Base-by-base conservation (phyloP, 257 asterid species). In the Penstemon barbatus region DNA sequence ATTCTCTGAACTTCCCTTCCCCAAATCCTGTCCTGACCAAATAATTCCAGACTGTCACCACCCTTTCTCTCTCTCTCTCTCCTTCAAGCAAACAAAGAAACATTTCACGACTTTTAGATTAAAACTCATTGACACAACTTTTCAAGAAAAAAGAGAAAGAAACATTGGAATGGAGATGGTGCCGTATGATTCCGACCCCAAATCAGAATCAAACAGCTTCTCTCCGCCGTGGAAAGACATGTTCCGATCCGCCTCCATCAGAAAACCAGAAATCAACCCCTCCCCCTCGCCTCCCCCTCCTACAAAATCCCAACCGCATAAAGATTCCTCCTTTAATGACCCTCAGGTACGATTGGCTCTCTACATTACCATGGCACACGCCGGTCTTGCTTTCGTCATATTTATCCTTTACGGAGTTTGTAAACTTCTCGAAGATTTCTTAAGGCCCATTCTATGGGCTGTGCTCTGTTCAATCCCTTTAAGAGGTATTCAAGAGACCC, bases 281-380 rank as follows among this genome's bases (percentile, higher is more conserved):
- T 53, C 82, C 74, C 74, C 83, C 1, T 62, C 85, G 41, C 69
- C 78, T 8, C 68, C 71, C 8, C 8, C 84, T 43, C 10, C 78
- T 12, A 10, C 76, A 38, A 13, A 68, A 19, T 12, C 70, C 4
- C 66, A 55, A 42, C 72, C 68, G 4, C 77, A 66, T 6, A 53
- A 37, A 19, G 73, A 38, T 36, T 74, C 92, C 57, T 71, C 81
- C 62, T 82, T 88, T 59, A 55, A 59, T 51, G 97, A 94, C 37
- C 93, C 97, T 11, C 97, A 94, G 97, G 97, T 91, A 63, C 86
- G 99, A 71, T 86, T 94, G 39, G 96, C 99, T 45, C 83, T 94
- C 65, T 94, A 86, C 84, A 94, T 91, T 80, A 84, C 99, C 78
- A 89, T 94, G 97, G 99, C 99, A 13, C 97, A 94, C 73, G 96